Conservation (phyloP, 169 alveolate genomes). For the Plasmodium vinckei region DNA sequence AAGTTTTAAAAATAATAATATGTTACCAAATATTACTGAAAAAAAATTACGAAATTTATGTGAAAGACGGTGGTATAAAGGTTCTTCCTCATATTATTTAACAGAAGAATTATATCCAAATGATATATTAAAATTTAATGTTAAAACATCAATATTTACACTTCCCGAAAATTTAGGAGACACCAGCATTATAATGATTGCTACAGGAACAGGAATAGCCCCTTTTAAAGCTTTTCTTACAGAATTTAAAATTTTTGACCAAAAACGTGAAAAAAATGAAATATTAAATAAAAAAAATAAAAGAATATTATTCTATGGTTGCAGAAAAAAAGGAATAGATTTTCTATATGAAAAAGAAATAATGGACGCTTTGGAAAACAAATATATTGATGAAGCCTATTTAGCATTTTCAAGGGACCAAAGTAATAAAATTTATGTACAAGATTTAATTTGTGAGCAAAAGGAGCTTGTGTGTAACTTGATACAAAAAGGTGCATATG, state of each 20-base stretch:
- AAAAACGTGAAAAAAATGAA: slow-evolving; percentile 22
- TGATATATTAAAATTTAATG: slow-evolving; percentile 39
- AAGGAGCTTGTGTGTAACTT: slow-evolving; percentile 71
- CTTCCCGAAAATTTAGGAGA: slow-evolving; percentile 49
- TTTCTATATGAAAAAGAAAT: slow-evolving; percentile 68
- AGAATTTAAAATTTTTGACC: slow-evolving; percentile 64
- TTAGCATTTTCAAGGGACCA: slow-evolving; percentile 75
- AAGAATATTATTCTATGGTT: slow-evolving; percentile 64
- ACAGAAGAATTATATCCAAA: slow-evolving; percentile 64
- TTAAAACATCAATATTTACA: slow-evolving; percentile 51
- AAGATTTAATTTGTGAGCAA: slow-evolving; percentile 58
- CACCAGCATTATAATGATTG: slow-evolving; percentile 78
- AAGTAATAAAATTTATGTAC: slow-evolving; percentile 60
- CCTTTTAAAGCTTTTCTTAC: slow-evolving; percentile 80
- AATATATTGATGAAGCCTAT: slow-evolving; percentile 45
- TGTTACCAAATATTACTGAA: slow-evolving; percentile 68
- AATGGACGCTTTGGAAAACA: slow-evolving; percentile 28
- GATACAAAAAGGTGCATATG: slow-evolving; percentile 68
- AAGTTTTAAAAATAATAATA: slow-evolving; percentile 52
- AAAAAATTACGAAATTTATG: slow-evolving; percentile 55
- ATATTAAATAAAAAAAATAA: slow-evolving; percentile 14
- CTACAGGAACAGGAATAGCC: slow-evolving; percentile 87
- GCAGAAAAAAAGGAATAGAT: slow-evolving; percentile 62
- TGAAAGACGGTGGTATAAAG: slow-evolving; percentile 61
- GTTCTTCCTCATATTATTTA: slow-evolving; percentile 56